phyloP scores from a whole-genome alignment of 768 basidiomycete species.

The Hydnomerulius pinastri region DNA sequence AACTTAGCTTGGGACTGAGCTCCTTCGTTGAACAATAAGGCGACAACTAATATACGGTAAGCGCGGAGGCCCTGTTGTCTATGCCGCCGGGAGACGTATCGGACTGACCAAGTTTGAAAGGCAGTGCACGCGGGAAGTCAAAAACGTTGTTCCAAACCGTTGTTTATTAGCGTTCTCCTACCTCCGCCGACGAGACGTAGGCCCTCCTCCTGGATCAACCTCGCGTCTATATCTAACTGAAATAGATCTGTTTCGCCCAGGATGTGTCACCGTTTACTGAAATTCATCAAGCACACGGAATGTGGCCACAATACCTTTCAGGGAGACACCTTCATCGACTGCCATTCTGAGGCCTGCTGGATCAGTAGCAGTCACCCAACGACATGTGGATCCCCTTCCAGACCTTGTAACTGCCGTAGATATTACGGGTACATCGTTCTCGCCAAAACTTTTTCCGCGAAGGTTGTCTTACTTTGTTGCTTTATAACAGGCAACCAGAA shows the following conservation, averaged over 20 bases:
- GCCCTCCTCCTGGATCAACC: constrained; percentile 4
- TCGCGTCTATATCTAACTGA: constrained; percentile 5
- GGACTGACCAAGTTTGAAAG: constrained; percentile 5
- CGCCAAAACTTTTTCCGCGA: constrained; percentile 1
- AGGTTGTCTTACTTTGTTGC: constrained; percentile 2
- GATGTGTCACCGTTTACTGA: constrained; percentile 70
- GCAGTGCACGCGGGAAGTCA: constrained; percentile 16
- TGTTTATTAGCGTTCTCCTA: constrained; percentile 38
- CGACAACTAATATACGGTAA: neutral
- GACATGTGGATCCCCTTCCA: constrained; percentile 39
- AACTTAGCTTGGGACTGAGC: too few species aligned
- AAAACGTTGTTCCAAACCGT: constrained; percentile 2
- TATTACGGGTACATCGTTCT: constrained; percentile 49
- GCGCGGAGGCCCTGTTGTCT: too few species aligned
- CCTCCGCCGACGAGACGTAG: constrained; percentile 53
- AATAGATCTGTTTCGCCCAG: constrained; percentile 11
- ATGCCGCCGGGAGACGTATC: neutral
- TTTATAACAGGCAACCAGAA: constrained; percentile 50
- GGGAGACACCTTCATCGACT: constrained; percentile 52
- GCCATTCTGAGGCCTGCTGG: constrained; percentile 43
- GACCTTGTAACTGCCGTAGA: constrained; percentile 51
- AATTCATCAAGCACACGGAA: constrained; percentile 46
- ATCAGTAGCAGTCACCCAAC: constrained; percentile 52
- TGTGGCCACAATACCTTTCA: constrained; percentile 60
- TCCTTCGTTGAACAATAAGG: too few species aligned